These are phyloP conservation scores for Chrysanthemum lavandulifolium DNA, from an alignment of 129 eudicot species.

Conservation along the genomic window DNA sequence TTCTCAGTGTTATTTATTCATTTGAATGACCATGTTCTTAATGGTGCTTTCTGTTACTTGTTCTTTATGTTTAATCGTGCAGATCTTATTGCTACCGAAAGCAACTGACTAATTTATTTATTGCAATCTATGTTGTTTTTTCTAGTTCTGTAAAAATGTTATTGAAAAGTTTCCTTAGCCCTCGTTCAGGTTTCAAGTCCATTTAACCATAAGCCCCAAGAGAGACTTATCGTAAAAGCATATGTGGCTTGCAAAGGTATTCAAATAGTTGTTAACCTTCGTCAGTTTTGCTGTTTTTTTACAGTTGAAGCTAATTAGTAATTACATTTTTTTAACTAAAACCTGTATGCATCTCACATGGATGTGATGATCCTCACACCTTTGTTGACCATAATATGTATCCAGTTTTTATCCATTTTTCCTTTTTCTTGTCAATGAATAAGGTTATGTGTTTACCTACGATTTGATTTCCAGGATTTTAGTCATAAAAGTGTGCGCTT, in stretches of 20 bases:
- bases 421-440: neutral
- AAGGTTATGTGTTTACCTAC: neutral
- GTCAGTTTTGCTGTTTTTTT: slow-evolving; percentile 3
- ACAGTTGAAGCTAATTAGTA: neutral
- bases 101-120: too few species aligned
- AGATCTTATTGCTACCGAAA: too few species aligned
- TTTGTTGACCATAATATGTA: slow-evolving; percentile 61
- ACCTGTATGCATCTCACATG: slow-evolving; percentile 32
- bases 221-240: slow-evolving; percentile 54
- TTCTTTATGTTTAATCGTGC: neutral
- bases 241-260: slow-evolving; percentile 84
- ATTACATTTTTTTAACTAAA: too few species aligned
- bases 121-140: neutral
- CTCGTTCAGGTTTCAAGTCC: slow-evolving; percentile 58
- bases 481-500: slow-evolving; percentile 64
- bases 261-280: slow-evolving; percentile 9
- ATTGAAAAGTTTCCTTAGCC: slow-evolving; percentile 39
- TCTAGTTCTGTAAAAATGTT: neutral
- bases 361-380: slow-evolving; percentile 80
- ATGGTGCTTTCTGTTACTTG: neutral
- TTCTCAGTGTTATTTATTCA: neutral
- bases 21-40: neutral
- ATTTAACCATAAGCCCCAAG: slow-evolving; percentile 55
- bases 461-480: slow-evolving; percentile 40
- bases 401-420: slow-evolving; percentile 58